Evolutionary conservation across 441 rosid species (phyloP).

Genomic region (Theobroma grandiflorum): DNA sequence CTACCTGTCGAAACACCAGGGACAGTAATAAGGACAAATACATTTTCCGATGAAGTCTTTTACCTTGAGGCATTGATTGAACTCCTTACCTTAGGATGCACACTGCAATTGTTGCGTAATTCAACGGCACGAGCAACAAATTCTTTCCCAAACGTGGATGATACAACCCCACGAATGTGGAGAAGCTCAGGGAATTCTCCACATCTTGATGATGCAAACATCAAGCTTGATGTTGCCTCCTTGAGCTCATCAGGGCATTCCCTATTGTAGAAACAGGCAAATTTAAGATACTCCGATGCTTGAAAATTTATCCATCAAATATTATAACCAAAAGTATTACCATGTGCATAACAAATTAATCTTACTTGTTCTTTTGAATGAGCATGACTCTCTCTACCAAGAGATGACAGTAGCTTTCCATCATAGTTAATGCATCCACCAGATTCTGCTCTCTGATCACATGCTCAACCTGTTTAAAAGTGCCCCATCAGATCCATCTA

Average conservation of each 20-base stretch:
- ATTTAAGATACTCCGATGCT: background rate
- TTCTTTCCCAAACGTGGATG: constrained; percentile 47
- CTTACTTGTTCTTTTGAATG: constrained; percentile 49
- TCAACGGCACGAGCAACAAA: constrained; percentile 51
- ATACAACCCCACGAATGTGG: constrained; percentile 45
- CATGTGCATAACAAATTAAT: background rate
- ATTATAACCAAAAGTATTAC: background rate
- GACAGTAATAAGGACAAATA: background rate
- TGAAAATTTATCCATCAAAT: background rate
- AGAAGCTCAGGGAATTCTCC: constrained; percentile 71
- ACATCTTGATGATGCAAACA: constrained; percentile 69
- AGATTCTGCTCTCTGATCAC: constrained; percentile 54
- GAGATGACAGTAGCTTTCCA: constrained; percentile 56
- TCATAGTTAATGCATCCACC: constrained; percentile 53
- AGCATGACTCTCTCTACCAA: constrained; percentile 48
- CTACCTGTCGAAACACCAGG: constrained; percentile 39
- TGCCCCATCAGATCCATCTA: background rate
- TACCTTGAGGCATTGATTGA: background rate
- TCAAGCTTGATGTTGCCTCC: constrained; percentile 66
- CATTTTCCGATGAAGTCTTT: background rate
- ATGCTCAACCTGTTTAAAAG: constrained; percentile 53
- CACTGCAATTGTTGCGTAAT: constrained; percentile 38
- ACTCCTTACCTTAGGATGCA: constrained; percentile 40
- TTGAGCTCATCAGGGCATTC: constrained; percentile 67
- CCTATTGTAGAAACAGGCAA: constrained; percentile 25